These are phyloP conservation scores for Pharus latifolius DNA, from an alignment of 176 grass and related monocot species.

Conservation along the genomic window DNA sequence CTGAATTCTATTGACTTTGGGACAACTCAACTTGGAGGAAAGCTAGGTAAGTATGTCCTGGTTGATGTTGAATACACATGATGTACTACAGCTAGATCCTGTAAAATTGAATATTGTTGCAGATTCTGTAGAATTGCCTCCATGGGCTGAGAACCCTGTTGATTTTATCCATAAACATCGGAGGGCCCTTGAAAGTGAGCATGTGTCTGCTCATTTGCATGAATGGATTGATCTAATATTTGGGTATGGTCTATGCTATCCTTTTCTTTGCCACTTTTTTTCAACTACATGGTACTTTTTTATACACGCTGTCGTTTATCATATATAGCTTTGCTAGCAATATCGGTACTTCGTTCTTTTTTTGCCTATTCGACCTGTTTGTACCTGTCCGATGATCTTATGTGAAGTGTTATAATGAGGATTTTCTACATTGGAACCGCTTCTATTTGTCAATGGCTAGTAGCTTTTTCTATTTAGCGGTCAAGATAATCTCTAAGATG, in stretches of 20 bases:
- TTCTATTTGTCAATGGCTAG: neutral
- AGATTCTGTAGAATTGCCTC: conserved; percentile 90
- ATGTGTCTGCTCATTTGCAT: conserved; percentile 90
- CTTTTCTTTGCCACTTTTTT: neutral
- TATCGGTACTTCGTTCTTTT: neutral
- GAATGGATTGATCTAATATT: conserved; percentile 99
- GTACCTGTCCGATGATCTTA: neutral
- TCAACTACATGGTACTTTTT: neutral
- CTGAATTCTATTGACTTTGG: conserved; percentile 90
- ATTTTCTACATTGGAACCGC: neutral
- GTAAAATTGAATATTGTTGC: conserved; percentile 17
- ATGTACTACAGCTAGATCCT: neutral
- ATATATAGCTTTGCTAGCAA: neutral
- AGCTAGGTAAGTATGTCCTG: conserved; percentile 52
- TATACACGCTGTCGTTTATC: neutral
- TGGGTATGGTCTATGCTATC: conserved; percentile 39
- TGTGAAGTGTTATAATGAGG: neutral
- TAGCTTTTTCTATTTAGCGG: neutral
- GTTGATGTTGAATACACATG: neutral
- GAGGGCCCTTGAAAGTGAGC: conserved; percentile 90
- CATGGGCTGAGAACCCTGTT: conserved; percentile 85
- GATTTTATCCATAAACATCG: conserved; percentile 99
- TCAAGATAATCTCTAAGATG: neutral
- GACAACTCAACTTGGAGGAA: conserved; percentile 93
- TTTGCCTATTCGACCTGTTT: neutral